Evolutionary conservation across 495 filamentous ascomycete species (phyloP).

Genomic region (Penicillium odoratum): DNA sequence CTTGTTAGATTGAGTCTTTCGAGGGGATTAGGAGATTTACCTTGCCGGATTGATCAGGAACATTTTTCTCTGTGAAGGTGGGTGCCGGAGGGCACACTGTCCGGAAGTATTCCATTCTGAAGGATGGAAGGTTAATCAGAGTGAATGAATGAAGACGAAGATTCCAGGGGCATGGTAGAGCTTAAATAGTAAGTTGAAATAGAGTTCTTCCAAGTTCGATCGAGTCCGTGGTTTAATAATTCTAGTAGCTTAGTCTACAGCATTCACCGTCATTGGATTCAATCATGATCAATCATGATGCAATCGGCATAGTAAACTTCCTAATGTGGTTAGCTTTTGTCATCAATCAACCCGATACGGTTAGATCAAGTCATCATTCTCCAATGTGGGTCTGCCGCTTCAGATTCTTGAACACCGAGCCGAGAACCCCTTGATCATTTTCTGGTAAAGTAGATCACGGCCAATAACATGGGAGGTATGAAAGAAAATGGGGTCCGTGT

Average conservation of each 20-base stretch:
- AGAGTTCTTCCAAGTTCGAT: not conserved
- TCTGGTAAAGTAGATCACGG: no score
- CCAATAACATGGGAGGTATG: no score
- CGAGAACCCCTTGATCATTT: no score
- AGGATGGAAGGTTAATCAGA: not conserved
- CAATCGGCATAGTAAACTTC: not conserved
- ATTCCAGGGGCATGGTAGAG: not conserved
- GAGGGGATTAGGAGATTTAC: not conserved
- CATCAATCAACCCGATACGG: not conserved
- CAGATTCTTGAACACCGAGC: no score
- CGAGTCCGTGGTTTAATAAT: not conserved
- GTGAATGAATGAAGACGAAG: not conserved
- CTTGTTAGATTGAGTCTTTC: not conserved
- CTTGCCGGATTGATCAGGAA: conserved; percentile 4
- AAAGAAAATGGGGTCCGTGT: no score
- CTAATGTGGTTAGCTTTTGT: not conserved
- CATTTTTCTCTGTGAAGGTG: conserved; percentile 3
- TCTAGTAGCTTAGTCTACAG: not conserved
- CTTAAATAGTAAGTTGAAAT: not conserved
- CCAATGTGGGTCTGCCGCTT: not conserved
- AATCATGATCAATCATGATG: not conserved
- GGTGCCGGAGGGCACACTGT: conserved; percentile 1
- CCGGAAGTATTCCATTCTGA: conserved; percentile 1
- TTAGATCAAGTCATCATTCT: not conserved
- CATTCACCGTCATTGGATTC: not conserved